Evolutionary conservation across 2,329 filamentous ascomycete species (phyloP).

Genomic region (Beauveria varroae): DNA sequence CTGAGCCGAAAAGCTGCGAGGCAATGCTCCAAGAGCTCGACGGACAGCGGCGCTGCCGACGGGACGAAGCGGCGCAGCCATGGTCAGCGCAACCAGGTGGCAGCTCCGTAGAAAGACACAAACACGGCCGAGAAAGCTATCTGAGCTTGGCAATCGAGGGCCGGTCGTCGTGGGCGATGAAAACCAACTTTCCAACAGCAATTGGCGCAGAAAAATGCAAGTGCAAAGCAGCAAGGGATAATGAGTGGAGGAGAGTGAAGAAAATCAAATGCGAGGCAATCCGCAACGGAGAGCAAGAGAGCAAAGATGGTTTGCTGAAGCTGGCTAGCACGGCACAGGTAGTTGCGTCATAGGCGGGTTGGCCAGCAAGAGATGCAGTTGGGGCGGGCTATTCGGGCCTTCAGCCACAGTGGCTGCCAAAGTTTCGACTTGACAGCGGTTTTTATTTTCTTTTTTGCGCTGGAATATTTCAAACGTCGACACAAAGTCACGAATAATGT

Average conservation of each 20-base stretch:
- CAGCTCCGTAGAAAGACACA: not conserved
- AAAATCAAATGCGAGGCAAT: not conserved
- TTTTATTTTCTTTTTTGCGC: not conserved
- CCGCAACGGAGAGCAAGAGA: no score
- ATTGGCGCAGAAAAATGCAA: not conserved
- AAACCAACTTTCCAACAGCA: not conserved
- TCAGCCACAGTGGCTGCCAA: not conserved
- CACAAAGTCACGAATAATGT: no score
- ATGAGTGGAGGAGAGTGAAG: not conserved
- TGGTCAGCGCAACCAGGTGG: not conserved
- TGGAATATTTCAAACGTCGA: no score
- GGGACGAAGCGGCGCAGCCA: slow-evolving; percentile 8
- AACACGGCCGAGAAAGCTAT: not conserved
- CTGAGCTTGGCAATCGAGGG: not conserved
- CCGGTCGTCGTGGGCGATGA: not conserved
- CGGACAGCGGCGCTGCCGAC: not conserved
- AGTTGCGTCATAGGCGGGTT: slow-evolving; percentile 10
- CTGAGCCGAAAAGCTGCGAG: slow-evolving; percentile 47
- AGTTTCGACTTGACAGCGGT: not conserved
- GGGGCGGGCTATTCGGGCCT: not conserved
- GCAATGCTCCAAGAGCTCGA: not conserved
- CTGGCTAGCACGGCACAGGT: slow-evolving; percentile 7
- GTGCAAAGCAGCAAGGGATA: not conserved
- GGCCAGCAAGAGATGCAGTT: not conserved
- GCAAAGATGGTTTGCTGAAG: not conserved